phyloP scores from a whole-genome alignment of 176 grass and related monocot genomes.

The Dendrocalamus sinicus region DNA sequence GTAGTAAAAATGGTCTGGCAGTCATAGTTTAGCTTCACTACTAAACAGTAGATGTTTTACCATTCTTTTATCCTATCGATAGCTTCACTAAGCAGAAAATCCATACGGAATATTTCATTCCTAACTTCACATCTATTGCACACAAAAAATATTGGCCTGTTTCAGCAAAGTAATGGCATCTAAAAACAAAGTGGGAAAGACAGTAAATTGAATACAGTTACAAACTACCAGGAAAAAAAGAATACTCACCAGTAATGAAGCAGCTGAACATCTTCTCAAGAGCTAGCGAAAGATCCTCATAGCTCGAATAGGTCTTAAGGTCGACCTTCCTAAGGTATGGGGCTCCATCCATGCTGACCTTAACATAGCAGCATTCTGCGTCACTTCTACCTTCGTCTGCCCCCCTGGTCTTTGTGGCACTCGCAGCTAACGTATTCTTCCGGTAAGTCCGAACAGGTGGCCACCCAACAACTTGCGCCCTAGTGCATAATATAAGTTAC shows the following conservation, averaged over 20 bases:
- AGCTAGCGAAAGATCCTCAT: conserved; percentile 65
- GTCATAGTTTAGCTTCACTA: background rate
- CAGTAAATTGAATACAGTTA: background rate
- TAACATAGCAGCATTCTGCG: conserved; percentile 63
- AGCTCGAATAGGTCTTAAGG: conserved; percentile 73
- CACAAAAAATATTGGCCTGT: background rate
- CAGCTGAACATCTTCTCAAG: conserved; percentile 85
- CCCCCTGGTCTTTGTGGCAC: conserved; percentile 52
- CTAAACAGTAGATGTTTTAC: background rate
- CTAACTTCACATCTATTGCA: background rate
- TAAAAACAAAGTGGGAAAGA: background rate
- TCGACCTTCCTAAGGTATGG: conserved; percentile 82
- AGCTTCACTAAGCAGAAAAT: conserved; percentile 16
- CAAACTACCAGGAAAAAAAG: background rate
- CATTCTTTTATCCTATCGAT: background rate
- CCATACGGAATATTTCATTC: background rate
- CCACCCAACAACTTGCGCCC: conserved; percentile 81
- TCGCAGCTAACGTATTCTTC: conserved; percentile 65
- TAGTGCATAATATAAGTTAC: conserved; percentile 26
- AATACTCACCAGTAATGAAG: conserved; percentile 66
- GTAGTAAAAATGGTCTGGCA: background rate
- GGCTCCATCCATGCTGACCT: conserved; percentile 86
- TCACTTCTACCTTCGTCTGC: conserved; percentile 53
- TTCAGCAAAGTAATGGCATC: background rate
- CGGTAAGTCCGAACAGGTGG: conserved; percentile 71